These are phyloP conservation scores for Paramecium bursaria DNA, from an alignment of 73 alveolate genomes.

Conservation along the genomic window DNA sequence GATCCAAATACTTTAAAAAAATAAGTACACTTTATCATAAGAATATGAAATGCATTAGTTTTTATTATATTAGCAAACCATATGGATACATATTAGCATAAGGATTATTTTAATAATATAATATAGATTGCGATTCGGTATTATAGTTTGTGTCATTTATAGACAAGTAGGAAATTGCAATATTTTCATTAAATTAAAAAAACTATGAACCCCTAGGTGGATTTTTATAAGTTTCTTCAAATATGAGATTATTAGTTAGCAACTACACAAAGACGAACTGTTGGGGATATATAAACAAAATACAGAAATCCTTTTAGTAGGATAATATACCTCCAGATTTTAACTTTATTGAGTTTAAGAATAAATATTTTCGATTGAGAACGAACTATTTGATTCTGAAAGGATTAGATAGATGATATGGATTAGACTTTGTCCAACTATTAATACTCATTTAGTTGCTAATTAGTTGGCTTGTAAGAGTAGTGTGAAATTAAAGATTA, in stretches of 20 bases:
- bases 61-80: background rate
- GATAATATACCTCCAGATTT: too few species aligned
- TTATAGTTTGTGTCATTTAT: too few species aligned
- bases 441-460: constrained; percentile 91
- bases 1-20: background rate
- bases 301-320: background rate
- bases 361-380: too few species aligned
- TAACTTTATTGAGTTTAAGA: background rate
- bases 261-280: background rate
- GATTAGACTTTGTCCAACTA: constrained; percentile 88
- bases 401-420: constrained; percentile 67
- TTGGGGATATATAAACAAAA: background rate
- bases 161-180: background rate
- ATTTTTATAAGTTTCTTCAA: too few species aligned
- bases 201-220: background rate
- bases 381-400: background rate
- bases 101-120: too few species aligned
- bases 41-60: too few species aligned
- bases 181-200: too few species aligned
- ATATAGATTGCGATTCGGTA: background rate
- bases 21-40: background rate
- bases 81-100: background rate
- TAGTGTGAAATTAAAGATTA: constrained; percentile 85
- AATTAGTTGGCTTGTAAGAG: constrained; percentile 89
- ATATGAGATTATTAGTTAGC: too few species aligned